These are phyloP conservation scores for Trametopsis cervina DNA, from an alignment of 768 basidiomycete species.

Conservation along the genomic window DNA sequence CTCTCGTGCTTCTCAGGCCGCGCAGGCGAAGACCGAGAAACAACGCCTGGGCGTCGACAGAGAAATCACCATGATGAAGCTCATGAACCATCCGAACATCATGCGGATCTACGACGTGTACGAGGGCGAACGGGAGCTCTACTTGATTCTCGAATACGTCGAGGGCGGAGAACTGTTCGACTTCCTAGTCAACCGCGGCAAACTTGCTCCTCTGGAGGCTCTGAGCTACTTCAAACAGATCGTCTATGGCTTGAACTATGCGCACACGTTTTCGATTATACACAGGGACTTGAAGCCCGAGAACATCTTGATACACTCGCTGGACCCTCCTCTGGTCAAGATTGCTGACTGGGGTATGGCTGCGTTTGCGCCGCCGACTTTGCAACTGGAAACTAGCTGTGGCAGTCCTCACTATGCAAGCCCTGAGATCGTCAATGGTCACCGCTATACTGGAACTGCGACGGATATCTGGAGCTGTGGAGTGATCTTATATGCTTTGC, in stretches of 20 bases:
- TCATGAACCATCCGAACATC: slow-evolving; percentile 97
- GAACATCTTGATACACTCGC: slow-evolving; percentile 86
- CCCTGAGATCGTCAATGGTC: slow-evolving; percentile 91
- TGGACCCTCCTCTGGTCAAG: slow-evolving; percentile 80
- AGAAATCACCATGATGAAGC: slow-evolving; percentile 98
- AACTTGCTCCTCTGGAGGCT: slow-evolving; percentile 75
- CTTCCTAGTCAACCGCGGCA: slow-evolving; percentile 85
- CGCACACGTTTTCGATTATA: slow-evolving; percentile 95
- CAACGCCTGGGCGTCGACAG: slow-evolving; percentile 82
- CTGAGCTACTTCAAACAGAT: slow-evolving; percentile 93
- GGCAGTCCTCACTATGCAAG: slow-evolving; percentile 96
- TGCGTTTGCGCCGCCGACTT: slow-evolving; percentile 80
- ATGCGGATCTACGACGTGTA: slow-evolving; percentile 94
- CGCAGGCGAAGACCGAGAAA: slow-evolving; percentile 71
- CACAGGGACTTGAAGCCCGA: slow-evolving; percentile 98
- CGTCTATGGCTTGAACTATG: slow-evolving; percentile 91
- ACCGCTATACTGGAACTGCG: slow-evolving; percentile 81
- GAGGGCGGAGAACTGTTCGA: slow-evolving; percentile 97
- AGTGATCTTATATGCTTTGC: slow-evolving; percentile 84
- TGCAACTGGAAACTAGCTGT: slow-evolving; percentile 89
- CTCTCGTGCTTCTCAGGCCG: slow-evolving; percentile 61
- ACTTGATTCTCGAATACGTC: slow-evolving; percentile 90
- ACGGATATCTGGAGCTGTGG: slow-evolving; percentile 98
- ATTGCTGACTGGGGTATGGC: slow-evolving; percentile 99
- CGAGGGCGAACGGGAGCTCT: slow-evolving; percentile 86